Percentiles rank a stretch among this genome's conserved stretches.
phyloP scores from a whole-genome alignment of 352 stramenopile species.

The Vaucheria bursata region DNA sequence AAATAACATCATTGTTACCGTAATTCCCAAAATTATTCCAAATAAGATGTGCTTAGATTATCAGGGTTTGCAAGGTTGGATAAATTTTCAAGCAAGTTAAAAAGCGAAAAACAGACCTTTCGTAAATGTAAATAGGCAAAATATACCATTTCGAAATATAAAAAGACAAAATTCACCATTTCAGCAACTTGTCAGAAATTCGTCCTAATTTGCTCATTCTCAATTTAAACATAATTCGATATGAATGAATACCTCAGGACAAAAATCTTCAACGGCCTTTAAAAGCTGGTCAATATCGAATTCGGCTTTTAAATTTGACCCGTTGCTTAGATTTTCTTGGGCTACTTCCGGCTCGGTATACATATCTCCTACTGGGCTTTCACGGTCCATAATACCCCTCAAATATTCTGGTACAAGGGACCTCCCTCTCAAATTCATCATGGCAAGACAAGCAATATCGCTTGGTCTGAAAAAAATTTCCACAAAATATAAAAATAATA shows the following conservation, averaged over 20 bases:
- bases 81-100: no score
- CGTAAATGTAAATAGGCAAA: background rate
- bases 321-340: no score
- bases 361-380: background rate
- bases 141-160: background rate
- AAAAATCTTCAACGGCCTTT: background rate
- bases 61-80: no score
- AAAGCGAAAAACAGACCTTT: background rate
- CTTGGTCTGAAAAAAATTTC: slow-evolving; percentile 11
- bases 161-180: background rate
- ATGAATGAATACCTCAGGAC: background rate
- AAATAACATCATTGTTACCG: no score
- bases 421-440: slow-evolving; percentile 10
- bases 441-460: slow-evolving; percentile 21
- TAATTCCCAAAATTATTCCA: no score
- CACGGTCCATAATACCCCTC: background rate
- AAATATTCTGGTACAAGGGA: background rate
- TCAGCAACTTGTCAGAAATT: background rate
- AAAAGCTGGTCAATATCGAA: slow-evolving; percentile 3
- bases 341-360: background rate
- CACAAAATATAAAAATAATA: no score
- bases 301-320: no score
- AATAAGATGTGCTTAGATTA: no score
- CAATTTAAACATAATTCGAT: background rate
- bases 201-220: background rate